Evolutionary conservation across 2,329 filamentous ascomycete species (phyloP).

Genomic region (Fusarium mangiferae): DNA sequence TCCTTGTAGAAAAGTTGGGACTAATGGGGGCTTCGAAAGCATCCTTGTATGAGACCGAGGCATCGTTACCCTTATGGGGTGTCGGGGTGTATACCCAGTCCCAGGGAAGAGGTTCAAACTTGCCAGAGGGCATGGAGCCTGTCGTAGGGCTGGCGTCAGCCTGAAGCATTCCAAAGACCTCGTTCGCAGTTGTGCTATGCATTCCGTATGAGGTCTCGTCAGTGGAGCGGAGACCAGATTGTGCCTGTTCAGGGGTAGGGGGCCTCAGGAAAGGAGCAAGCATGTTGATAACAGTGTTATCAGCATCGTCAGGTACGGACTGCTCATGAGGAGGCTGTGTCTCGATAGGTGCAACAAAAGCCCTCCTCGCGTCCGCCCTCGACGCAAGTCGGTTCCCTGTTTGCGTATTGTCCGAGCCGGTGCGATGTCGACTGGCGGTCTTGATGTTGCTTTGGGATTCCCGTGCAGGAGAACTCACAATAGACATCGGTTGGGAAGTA

Average conservation of each 20-base stretch:
- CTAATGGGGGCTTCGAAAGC: conserved; percentile 44
- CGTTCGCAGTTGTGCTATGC: conserved; percentile 62
- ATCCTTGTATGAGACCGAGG: conserved; percentile 34
- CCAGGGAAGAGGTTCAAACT: conserved; percentile 60
- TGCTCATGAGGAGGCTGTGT: conserved; percentile 13
- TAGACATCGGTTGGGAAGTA: conserved; percentile 21
- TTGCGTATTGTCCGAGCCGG: conserved; percentile 13
- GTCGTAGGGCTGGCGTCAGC: conserved; percentile 46
- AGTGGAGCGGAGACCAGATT: conserved; percentile 44
- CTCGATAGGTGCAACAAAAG: conserved; percentile 13
- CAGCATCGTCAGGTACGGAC: conserved; percentile 45
- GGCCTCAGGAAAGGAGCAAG: conserved; percentile 61
- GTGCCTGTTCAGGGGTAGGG: conserved; percentile 54
- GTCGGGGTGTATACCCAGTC: conserved; percentile 57
- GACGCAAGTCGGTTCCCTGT: conserved; percentile 4
- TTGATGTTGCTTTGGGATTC: conserved; percentile 14
- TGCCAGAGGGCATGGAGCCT: conserved; percentile 44
- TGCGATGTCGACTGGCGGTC: conserved; percentile 16
- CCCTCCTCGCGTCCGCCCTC: conserved; percentile 3
- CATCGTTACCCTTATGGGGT: conserved; percentile 41
- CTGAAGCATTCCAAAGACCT: conserved; percentile 57
- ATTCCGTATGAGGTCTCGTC: conserved; percentile 64
- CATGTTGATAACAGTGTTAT: conserved; percentile 57
- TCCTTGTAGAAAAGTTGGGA: conserved; percentile 38
- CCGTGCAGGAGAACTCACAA: conserved; percentile 25